Percentiles rank a stretch among this genome's conserved stretches.
Conservation (phyloP, 2,329 filamentous ascomycete genomes). For the Penicillium polonicum region DNA sequence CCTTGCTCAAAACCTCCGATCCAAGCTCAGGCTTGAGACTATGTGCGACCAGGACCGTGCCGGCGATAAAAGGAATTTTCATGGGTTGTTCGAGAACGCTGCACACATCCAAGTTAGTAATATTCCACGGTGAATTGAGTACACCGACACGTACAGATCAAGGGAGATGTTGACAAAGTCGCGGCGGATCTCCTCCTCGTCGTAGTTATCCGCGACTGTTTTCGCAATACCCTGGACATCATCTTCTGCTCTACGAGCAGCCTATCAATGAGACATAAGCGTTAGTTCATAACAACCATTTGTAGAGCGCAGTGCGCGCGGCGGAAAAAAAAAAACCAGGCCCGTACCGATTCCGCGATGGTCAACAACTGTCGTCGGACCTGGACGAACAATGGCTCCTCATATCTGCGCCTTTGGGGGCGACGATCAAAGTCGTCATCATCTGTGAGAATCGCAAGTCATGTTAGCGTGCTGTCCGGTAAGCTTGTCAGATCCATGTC, state of each 20-base stretch:
- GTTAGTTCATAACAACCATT: constrained; percentile 6
- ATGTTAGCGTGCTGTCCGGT: constrained; percentile 28
- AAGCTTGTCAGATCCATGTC: constrained; percentile 5
- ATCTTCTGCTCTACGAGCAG: constrained; percentile 73
- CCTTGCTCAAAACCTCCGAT: constrained; percentile 65
- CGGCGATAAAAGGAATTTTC: constrained; percentile 93
- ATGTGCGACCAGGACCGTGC: constrained; percentile 77
- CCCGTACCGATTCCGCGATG: constrained; percentile 69
- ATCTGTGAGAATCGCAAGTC: constrained; percentile 47
- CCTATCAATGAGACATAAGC: constrained; percentile 35
- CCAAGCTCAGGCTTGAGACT: constrained; percentile 72
- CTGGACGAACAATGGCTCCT: constrained; percentile 68
- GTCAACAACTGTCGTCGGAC: constrained; percentile 75
- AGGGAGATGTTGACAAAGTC: constrained; percentile 71
- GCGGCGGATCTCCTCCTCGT: constrained; percentile 74
- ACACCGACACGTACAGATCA: constrained; percentile 59
- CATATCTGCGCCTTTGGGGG: constrained; percentile 69
- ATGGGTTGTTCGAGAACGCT: constrained; percentile 84
- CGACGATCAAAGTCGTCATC: constrained; percentile 75
- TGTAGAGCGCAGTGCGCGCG: not conserved
- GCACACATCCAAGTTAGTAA: constrained; percentile 6
- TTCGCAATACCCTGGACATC: constrained; percentile 74
- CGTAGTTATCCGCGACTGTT: constrained; percentile 76
- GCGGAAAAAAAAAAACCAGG: constrained; percentile 2
- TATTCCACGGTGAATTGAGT: not conserved